Conservation (phyloP, 129 eudicot species). For the Rutidosis leptorrhynchoides region DNA sequence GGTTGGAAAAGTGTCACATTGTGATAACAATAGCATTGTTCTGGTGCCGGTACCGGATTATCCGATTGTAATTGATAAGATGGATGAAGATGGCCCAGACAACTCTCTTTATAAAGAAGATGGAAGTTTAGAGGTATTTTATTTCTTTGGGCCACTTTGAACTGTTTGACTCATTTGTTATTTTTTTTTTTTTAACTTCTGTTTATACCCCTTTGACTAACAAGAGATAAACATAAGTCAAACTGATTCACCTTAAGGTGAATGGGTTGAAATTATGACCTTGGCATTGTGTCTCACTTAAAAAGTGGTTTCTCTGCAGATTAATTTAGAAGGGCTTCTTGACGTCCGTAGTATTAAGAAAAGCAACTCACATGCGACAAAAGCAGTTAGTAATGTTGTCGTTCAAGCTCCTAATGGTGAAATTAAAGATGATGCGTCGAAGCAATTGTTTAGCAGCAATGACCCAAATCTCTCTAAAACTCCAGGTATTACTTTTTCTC, state of each 20-base stretch:
- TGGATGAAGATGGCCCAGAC: conserved; percentile 51
- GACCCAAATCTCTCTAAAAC: conserved; percentile 29
- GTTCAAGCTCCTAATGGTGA: conserved; percentile 25
- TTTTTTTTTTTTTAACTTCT: neutral
- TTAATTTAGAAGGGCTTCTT: conserved; percentile 62
- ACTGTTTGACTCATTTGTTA: neutral
- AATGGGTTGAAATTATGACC: neutral
- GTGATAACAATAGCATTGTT: conserved; percentile 36
- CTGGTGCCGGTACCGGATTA: conserved; percentile 65
- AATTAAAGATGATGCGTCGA: conserved; percentile 23
- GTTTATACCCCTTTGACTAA: neutral
- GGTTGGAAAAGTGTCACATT: conserved; percentile 68
- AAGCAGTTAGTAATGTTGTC: conserved; percentile 27
- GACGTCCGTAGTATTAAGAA: conserved; percentile 57
- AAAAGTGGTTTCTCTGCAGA: conserved; percentile 43
- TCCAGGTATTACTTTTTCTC: conserved; percentile 39
- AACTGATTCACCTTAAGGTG: neutral
- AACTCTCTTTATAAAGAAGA: conserved; percentile 71
- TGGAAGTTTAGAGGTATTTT: conserved; percentile 82
- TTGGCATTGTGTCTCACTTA: conserved; percentile 7
- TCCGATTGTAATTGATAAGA: conserved; percentile 49
- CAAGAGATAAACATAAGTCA: neutral
- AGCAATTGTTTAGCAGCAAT: conserved; percentile 27
- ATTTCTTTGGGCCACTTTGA: conserved; percentile 4
- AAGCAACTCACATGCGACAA: conserved; percentile 30